Conservation (phyloP, 2,329 filamentous ascomycete genomes). For the Ambrosiella xylebori region DNA sequence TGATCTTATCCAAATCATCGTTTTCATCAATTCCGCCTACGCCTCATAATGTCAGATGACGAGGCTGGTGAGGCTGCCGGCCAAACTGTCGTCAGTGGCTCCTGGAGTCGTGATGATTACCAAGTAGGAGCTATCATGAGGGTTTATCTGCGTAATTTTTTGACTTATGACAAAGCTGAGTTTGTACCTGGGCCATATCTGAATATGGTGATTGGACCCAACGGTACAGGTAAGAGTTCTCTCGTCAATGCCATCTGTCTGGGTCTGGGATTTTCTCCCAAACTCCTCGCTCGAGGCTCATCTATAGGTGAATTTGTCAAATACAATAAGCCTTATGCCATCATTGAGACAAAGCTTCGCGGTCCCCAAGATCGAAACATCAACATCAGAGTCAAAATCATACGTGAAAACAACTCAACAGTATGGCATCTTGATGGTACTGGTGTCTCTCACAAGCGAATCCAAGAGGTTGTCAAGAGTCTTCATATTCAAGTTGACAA, state of each 20-base stretch:
- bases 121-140: conserved; percentile 76
- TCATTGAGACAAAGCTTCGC: conserved; percentile 81
- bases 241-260: conserved; percentile 93
- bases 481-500: conserved; percentile 95
- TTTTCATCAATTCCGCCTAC: too few relatives aligned
- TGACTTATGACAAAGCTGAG: conserved; percentile 84
- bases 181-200: conserved; percentile 81
- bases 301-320: conserved; percentile 84
- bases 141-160: conserved; percentile 74
- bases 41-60: conserved; percentile 6
- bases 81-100: background rate
- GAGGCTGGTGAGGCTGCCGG: background rate
- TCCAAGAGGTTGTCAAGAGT: conserved; percentile 48
- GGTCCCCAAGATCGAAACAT: conserved; percentile 47
- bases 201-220: conserved; percentile 99
- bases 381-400: conserved; percentile 59
- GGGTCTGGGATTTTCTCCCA: conserved; percentile 68
- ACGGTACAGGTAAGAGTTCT: conserved; percentile 94
- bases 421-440: conserved; percentile 63
- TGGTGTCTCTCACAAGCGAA: conserved; percentile 40
- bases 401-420: conserved; percentile 63
- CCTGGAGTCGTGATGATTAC: conserved; percentile 22
- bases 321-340: conserved; percentile 59
- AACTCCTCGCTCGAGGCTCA: conserved; percentile 70
- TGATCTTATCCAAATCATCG: too few relatives aligned